Evolutionary conservation across 345 rosid genomes (phyloP), one percentile per base, ranked within the genome.

Genomic region (Physaria fendleri): DNA sequence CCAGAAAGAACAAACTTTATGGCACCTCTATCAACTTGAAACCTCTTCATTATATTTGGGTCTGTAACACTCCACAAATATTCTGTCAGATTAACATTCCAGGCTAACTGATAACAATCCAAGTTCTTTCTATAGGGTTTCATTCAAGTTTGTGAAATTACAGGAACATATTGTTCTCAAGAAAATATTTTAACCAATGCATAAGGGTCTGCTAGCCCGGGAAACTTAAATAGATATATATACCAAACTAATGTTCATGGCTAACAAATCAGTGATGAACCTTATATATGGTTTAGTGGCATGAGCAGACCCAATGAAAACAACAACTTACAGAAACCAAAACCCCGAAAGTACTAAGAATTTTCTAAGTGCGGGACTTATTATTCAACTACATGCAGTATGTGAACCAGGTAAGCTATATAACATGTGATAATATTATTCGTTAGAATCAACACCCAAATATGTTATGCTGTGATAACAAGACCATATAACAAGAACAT

Each of bases 1-100:
- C 99, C 97, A 74, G 99, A 69, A 57, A 94, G 85, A 24, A 94
- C 96, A 77, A 85, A 90, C 75, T 66, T 94, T 62, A 94, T 90
- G 6, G 99, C 99, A 58, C 97, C 99, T 52, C 99, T 82, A 64
- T 90, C 99, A 29, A 94, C 99, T 75, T 87, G 97, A 52, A 94
- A 72, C 71, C 87, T 87, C 72, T 84, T 84, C 97, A 94, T 94
- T 75, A 94, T 85, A 47, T 80, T 76, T 25, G 99, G 99, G 82
- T 63, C 74, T 70, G 69, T 69, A 56, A 54, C 69, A 77, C 21
- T 42, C 42, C 51, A n/a, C n/a, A 52, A 68, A 9, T 12, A 29
- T 17, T 56, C n/a, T 16, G 5, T 25, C 49, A 42, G 21, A 27
- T 20, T 28, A 1, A 42, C 32, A 49, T 67, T 57, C 59, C 8